phyloP scores from a whole-genome alignment of 805 yeast genomes.

The Sugiyamaella lignohabitans region DNA sequence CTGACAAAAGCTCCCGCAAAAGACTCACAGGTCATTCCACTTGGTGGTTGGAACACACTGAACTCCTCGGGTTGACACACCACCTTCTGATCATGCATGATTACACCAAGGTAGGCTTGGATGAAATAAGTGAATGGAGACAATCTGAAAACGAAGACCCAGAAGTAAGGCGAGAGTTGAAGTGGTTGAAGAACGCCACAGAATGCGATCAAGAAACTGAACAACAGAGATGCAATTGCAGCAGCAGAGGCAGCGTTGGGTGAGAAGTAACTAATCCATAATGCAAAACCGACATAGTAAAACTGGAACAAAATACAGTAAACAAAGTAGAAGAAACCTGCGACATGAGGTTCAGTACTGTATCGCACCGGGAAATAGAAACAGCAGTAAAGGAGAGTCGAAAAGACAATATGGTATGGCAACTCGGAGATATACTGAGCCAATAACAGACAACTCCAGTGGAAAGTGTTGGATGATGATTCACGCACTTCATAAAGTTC shows the following conservation, averaged over 20 bases:
- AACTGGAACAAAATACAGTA: conserved; percentile 45
- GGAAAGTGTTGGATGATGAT: conserved; percentile 62
- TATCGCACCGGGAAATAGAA: conserved; percentile 46
- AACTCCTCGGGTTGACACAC: conserved; percentile 45
- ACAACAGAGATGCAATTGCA: conserved; percentile 48
- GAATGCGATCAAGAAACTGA: conserved; percentile 55
- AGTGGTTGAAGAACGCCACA: conserved; percentile 63
- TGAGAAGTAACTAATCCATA: conserved; percentile 49
- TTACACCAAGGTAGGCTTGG: conserved; percentile 44
- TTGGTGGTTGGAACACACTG: conserved; percentile 46
- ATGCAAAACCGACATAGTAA: conserved; percentile 47
- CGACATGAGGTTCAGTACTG: conserved; percentile 39
- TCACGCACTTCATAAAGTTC: conserved; percentile 67
- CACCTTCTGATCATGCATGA: conserved; percentile 47
- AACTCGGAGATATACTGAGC: conserved; percentile 51
- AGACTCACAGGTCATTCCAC: conserved; percentile 57
- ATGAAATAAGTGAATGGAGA: conserved; percentile 68
- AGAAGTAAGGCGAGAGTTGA: conserved; percentile 63
- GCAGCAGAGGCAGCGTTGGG: conserved; percentile 65
- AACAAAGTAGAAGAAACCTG: conserved; percentile 47
- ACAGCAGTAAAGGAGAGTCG: conserved; percentile 48
- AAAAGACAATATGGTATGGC: conserved; percentile 48
- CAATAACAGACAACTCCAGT: conserved; percentile 56
- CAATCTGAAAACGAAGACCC: conserved; percentile 75
- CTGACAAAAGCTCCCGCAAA: conserved; percentile 43